These are phyloP conservation scores for Aspergillus funiculosus DNA, from an alignment of 495 filamentous ascomycete genomes.

Conservation along the genomic window DNA sequence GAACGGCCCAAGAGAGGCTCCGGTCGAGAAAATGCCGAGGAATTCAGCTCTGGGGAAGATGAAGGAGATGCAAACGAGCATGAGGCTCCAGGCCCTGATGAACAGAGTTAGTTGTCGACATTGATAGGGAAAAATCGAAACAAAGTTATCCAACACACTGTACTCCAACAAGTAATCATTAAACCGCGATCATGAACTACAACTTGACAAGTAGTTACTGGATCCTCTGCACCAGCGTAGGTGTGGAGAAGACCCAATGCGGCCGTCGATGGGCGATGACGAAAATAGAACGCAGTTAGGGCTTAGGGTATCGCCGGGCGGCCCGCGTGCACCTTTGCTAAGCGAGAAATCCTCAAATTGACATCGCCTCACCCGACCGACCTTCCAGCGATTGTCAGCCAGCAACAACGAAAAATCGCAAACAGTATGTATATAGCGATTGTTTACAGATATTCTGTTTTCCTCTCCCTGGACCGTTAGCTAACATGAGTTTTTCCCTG, in stretches of 20 bases:
- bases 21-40: conserved; percentile 24
- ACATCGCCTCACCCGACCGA: conserved; percentile 39
- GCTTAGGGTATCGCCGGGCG: conserved; percentile 32
- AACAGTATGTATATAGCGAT: conserved; percentile 48
- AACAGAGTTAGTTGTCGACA: too few relatives aligned
- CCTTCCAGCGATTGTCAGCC: conserved; percentile 43
- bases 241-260: conserved; percentile 9
- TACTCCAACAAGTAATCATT: too few relatives aligned
- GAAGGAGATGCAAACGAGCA: neutral
- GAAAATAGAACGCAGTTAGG: conserved; percentile 21
- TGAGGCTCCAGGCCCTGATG: too few relatives aligned
- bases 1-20: conserved; percentile 14
- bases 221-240: too few relatives aligned
- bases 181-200: too few relatives aligned
- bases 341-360: conserved; percentile 47
- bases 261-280: conserved; percentile 1
- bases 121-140: too few relatives aligned
- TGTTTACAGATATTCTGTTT: conserved; percentile 14
- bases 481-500: conserved; percentile 39
- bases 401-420: conserved; percentile 51
- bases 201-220: too few relatives aligned
- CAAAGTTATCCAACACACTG: too few relatives aligned
- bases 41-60: conserved; percentile 26
- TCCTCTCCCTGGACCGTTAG: conserved; percentile 15
- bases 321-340: conserved; percentile 36